Base-by-base conservation (phyloP, 345 rosid species). In the Gossypium rotundifolium region DNA sequence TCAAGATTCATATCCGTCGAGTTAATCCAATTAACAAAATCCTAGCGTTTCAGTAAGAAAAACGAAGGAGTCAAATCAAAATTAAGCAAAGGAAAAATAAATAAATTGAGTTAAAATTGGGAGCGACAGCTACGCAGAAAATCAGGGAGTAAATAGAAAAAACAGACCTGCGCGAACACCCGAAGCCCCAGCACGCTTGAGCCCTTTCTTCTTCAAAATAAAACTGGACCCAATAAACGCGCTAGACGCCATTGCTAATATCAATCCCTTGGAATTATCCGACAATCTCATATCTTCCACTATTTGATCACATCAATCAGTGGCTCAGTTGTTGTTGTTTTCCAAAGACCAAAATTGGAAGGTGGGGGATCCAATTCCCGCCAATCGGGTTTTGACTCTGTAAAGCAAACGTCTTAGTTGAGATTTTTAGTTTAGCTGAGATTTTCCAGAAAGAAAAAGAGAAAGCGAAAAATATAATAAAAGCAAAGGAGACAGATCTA, bases 151-250 rank as follows among this genome's bases (percentile, higher is more conserved):
- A 9, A 17, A 52, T 9, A 33, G 0, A 27, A 76, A 22, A 2
- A 20, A 8, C 79, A 42, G 62, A 94, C 98, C 98, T 67, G 97
- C 97, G 17, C 91, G 92, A 72, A 88, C 80, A 69, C 98, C 98
- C 27, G 81, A 54, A 22, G 89, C 86, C n/a, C 87, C 96, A 71
- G 98, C 98, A 45, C 90, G 90, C 79, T 90, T 92, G 74, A 94
- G 90, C 13, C 98, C 97, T 85, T 89, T 89, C 93, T 94, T 94
- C 93, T 92, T 94, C 84, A 94, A 75, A 70, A 92, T 94, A 88
- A 94, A 94, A 86, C 98, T 94, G 9, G 90, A 77, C 12, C 98
- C 98, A 4, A 90, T 88, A 77, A 94, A 94, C 2, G 85, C 88
- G 65, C 96, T 89, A 3, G 96, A 94, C 45, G 85, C 85, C 63